These are phyloP conservation scores for Ogataea trehaloabstinens DNA, from an alignment of 805 yeast genomes.

Conservation along the genomic window DNA sequence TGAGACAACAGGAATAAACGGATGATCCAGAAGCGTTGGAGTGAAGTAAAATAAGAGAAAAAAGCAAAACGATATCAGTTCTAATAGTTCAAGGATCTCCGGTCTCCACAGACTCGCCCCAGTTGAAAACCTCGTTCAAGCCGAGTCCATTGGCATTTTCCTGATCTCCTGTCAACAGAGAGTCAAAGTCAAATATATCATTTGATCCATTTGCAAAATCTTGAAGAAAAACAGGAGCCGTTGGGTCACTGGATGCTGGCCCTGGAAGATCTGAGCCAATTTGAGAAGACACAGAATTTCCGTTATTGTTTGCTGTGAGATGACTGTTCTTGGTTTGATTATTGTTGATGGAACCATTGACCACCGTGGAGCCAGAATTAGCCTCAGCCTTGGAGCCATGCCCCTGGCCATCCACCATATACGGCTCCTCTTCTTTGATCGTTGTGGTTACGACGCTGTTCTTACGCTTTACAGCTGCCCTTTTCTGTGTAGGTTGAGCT, in stretches of 20 bases:
- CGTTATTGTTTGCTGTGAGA: constrained; percentile 5
- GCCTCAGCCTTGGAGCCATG: not conserved
- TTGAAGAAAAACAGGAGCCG: constrained; percentile 21
- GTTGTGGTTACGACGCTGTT: constrained; percentile 26
- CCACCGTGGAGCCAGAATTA: not conserved
- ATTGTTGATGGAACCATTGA: not conserved
- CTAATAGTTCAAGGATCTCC: constrained; percentile 25
- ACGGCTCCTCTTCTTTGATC: constrained; percentile 28
- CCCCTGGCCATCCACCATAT: constrained; percentile 4
- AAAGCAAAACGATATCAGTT: too few species aligned
- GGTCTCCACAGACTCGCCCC: constrained; percentile 44
- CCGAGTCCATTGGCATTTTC: constrained; percentile 34
- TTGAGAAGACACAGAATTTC: constrained; percentile 9
- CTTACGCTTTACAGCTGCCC: constrained; percentile 18
- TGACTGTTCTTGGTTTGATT: constrained; percentile 6
- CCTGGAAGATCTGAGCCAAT: constrained; percentile 15
- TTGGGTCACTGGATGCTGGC: constrained; percentile 14
- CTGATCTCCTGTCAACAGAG: constrained; percentile 41
- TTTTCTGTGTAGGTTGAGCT: constrained; percentile 3
- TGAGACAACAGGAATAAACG: not conserved
- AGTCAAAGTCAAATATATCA: constrained; percentile 43
- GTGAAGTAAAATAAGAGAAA: not conserved
- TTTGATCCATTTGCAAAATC: constrained; percentile 35
- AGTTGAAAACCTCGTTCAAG: constrained; percentile 33
- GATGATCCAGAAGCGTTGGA: too few species aligned